Evolutionary conservation across 2,329 filamentous ascomycete species (phyloP), one percentile per base, ranked within the genome.

Genomic region (Xylaria sp.): DNA sequence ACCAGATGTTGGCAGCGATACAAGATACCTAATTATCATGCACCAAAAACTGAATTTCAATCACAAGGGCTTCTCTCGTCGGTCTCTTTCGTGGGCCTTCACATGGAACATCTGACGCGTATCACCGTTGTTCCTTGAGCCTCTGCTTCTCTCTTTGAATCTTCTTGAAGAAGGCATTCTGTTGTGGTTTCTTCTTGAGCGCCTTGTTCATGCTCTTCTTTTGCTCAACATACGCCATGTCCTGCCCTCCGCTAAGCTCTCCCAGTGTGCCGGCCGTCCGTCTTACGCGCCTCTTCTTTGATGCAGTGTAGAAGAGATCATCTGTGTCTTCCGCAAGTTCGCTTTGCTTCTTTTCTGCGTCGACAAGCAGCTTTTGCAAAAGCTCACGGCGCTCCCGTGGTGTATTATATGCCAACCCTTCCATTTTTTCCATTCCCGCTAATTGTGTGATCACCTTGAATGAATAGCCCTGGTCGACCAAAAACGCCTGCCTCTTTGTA

Each of bases 371-470:
- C 70, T 96, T 92, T 69, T 94, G 89, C 1, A 99, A 84, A 25
- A 98, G 84, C 75, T 97, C 93, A 49, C 92, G 89, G 4, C 93
- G 89, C 72, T 97, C 93, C 6, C 87, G 82, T 0, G 92, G 85
- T 1, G 92, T 92, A 1, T 87, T 87, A 74, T 96, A 98, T 1
- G 89, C 90, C 1, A 99, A 84, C 0, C 89, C 88, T 0, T 90
- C 88, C 56, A 94, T 90, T 62, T 92, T 87, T 64, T 97, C 92
- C 67, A 99, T 92, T 53, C 94, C 95, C 72, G 94, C 90, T 7
- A 99, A 84, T 73, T 96, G 92, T 0, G 95, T 99, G 75, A 99
- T 99, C 65, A 98, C 94, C 76, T 98, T 98, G 84, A 99, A 99
- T 0, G 95, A 94, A 75, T 99, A 99, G 9, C 95, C 95, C 78